Conservation (phyloP, 192 early-diverging fungal species). For the Backusella tarrabulga region DNA sequence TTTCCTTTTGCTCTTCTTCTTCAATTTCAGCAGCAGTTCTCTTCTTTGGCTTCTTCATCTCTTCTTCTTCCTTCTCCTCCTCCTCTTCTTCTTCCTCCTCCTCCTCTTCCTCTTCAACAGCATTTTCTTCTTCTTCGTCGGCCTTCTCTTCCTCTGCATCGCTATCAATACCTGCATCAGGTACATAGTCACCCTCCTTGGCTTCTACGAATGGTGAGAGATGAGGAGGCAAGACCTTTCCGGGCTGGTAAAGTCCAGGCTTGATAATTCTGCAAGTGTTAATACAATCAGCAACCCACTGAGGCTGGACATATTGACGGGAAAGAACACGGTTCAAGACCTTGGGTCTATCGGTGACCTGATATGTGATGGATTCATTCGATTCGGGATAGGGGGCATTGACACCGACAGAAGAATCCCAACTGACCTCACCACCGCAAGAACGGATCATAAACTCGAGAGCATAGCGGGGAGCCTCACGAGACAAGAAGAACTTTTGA, state of each 20-base stretch:
- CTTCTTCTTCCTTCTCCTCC: conserved; percentile 60
- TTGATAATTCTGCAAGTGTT: conserved; percentile 79
- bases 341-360: conserved; percentile 83
- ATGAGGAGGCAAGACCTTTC: conserved; percentile 86
- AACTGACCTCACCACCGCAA: conserved; percentile 89
- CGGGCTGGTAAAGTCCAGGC: conserved; percentile 68
- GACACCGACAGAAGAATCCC: conserved; percentile 76
- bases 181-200: conserved; percentile 86
- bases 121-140: conserved; percentile 40
- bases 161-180: conserved; percentile 45
- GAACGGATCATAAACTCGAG: conserved; percentile 89
- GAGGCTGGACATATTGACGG: conserved; percentile 92
- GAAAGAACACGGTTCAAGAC: conserved; percentile 59
- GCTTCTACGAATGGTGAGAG: conserved; percentile 90
- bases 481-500: conserved; percentile 85
- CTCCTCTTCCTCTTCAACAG: conserved; percentile 38
- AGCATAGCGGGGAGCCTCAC: conserved; percentile 92
- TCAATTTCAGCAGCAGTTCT: conserved; percentile 48
- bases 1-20: conserved; percentile 65
- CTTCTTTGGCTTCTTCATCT: conserved; percentile 52
- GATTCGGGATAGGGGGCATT: conserved; percentile 78
- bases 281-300: conserved; percentile 95
- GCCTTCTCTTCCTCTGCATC: conserved; percentile 38
- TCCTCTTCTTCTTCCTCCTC: conserved; percentile 66
- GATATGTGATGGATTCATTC: conserved; percentile 86